Evolutionary conservation across 1,284 basidiomycete species (phyloP).

Genomic region (Marasmius tenuissimus): DNA sequence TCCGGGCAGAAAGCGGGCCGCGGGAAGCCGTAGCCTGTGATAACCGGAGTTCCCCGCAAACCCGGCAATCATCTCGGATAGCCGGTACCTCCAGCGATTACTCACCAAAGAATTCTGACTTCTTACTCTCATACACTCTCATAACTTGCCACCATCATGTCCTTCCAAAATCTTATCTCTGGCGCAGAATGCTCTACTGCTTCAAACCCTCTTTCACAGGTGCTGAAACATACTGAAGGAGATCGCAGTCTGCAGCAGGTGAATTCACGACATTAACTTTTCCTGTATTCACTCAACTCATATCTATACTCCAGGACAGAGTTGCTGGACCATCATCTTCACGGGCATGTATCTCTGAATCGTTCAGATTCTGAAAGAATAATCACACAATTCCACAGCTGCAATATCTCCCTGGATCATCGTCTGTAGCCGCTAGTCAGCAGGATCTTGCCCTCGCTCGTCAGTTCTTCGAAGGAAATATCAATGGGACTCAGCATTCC

Average conservation of each 20-base stretch:
- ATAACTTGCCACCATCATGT: constrained; percentile 43
- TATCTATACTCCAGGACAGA: constrained; percentile 54
- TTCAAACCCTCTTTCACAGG: constrained; percentile 86
- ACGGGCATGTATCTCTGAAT: constrained; percentile 40
- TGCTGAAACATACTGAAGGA: constrained; percentile 89
- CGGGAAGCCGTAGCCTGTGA: no score
- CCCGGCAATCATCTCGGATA: not conserved
- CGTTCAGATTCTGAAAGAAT: not conserved
- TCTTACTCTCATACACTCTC: not conserved
- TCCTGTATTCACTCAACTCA: not conserved
- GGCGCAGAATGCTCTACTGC: constrained; percentile 88
- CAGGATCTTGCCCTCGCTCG: constrained; percentile 74
- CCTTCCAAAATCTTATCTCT: constrained; percentile 79
- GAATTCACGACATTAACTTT: constrained; percentile 19
- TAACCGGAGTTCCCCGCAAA: not conserved
- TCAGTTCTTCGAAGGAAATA: constrained; percentile 68
- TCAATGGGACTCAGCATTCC: constrained; percentile 20
- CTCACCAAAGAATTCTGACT: not conserved
- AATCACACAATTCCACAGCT: constrained; percentile 42
- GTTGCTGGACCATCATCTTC: constrained; percentile 71
- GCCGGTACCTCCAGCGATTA: not conserved
- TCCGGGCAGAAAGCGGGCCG: no score
- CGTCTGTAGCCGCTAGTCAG: constrained; percentile 47
- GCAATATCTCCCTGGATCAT: constrained; percentile 66
- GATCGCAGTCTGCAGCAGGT: constrained; percentile 89